Percentiles rank a stretch among this genome's conserved stretches.
Evolutionary conservation across 164 flowering plant species (phyloP).

Genomic region (Kalanchoe fedtschenkoi): DNA sequence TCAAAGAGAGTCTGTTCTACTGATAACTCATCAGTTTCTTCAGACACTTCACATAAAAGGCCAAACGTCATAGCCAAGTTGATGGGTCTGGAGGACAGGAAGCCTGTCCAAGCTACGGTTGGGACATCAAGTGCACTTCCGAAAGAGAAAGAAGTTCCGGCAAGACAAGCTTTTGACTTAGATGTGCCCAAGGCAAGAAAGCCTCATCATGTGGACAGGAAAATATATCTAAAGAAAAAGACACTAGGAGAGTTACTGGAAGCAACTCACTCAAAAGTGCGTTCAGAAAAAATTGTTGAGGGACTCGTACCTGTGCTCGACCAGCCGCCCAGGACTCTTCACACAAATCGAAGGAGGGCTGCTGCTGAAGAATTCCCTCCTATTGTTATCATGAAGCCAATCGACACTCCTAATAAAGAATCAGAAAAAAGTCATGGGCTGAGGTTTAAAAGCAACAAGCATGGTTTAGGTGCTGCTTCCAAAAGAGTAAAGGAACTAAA

Average conservation of each 20-base stretch:
- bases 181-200: constrained; percentile 41
- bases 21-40: constrained; percentile 19
- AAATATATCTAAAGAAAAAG: constrained; percentile 19
- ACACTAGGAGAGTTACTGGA: constrained; percentile 50
- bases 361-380: constrained; percentile 34
- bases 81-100: constrained; percentile 63
- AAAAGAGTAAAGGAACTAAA: constrained; percentile 18
- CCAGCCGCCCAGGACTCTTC: constrained; percentile 7
- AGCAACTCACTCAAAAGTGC: constrained; percentile 42
- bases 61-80: constrained; percentile 79
- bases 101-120: constrained; percentile 24
- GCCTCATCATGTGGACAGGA: constrained; percentile 14
- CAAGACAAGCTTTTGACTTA: constrained; percentile 27
- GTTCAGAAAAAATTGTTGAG: constrained; percentile 21
- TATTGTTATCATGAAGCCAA: constrained; percentile 72
- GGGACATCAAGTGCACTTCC: background rate
- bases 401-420: constrained; percentile 13
- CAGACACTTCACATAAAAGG: constrained; percentile 18
- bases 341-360: constrained; percentile 8
- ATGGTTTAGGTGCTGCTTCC: constrained; percentile 11
- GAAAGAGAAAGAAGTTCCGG: constrained; percentile 13
- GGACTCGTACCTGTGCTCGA: constrained; percentile 6
- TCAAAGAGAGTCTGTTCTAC: constrained; percentile 20
- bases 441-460: constrained; percentile 12
- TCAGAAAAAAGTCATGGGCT: constrained; percentile 7